phyloP scores from a whole-genome alignment of 495 filamentous ascomycete genomes.

The Oidiodendron maius region DNA sequence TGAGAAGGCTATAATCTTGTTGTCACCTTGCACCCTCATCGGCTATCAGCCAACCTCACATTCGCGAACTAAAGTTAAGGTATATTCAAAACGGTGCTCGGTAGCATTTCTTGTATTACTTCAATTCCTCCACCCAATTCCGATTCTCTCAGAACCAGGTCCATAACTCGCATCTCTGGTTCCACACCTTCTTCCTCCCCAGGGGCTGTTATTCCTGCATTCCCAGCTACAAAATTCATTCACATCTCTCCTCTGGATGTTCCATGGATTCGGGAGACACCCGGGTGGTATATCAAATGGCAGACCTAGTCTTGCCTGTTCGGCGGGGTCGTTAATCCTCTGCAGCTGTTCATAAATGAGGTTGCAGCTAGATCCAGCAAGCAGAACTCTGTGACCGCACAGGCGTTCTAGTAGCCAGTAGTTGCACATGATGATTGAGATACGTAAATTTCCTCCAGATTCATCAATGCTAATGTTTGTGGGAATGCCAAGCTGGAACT shows the following conservation, averaged over 20 bases:
- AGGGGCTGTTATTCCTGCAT: slow-evolving; percentile 20
- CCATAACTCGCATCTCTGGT: slow-evolving; percentile 16
- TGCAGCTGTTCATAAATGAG: slow-evolving; percentile 19
- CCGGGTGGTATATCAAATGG: slow-evolving; percentile 21
- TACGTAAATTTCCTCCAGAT: not conserved
- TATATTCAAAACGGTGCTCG: not conserved
- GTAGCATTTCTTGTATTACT: not conserved
- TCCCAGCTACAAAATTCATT: slow-evolving; percentile 18
- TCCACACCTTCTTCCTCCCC: slow-evolving; percentile 11
- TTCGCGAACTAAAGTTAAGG: not conserved
- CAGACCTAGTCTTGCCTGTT: slow-evolving; percentile 9
- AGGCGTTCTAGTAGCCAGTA: slow-evolving; percentile 21
- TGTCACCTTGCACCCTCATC: no score
- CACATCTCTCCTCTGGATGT: slow-evolving; percentile 9
- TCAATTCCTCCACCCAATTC: slow-evolving; percentile 21
- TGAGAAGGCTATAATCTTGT: no score
- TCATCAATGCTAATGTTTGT: no score
- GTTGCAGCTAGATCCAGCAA: slow-evolving; percentile 21
- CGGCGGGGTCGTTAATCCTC: slow-evolving; percentile 22
- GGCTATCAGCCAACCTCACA: no score
- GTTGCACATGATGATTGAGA: slow-evolving; percentile 22
- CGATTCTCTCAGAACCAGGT: slow-evolving; percentile 18
- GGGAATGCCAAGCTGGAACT: no score
- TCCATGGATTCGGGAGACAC: slow-evolving; percentile 21
- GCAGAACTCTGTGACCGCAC: slow-evolving; percentile 23